phyloP scores from a whole-genome alignment of 2,329 filamentous ascomycete species.

The Hypoxylon rubiginosum region DNA sequence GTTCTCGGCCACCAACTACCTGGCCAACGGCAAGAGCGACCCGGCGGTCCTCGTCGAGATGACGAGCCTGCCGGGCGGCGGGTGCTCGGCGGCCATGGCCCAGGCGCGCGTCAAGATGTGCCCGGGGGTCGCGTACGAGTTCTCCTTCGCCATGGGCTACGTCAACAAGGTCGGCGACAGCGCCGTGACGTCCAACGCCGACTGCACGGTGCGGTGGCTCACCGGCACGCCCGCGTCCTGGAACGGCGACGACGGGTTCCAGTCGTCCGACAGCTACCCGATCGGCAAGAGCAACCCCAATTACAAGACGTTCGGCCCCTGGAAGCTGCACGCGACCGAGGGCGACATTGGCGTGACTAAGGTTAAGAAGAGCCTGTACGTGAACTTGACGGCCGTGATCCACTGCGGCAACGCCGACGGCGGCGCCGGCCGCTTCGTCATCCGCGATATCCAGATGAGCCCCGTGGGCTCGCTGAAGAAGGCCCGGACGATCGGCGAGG shows the following conservation, averaged over 20 bases:
- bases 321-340: constrained; percentile 16
- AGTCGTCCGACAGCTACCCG: constrained; percentile 14
- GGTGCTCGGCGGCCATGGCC: constrained; percentile 21
- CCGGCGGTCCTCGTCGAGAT: constrained; percentile 16
- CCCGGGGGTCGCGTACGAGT: constrained; percentile 19
- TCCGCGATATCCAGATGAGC: constrained; percentile 15
- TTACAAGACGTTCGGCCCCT: constrained; percentile 28
- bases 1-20: constrained; percentile 17
- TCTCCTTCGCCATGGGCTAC: constrained; percentile 26
- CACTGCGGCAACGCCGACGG: constrained; percentile 13
- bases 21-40: constrained; percentile 19
- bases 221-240: constrained; percentile 14
- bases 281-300: constrained; percentile 20
- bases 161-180: constrained; percentile 24
- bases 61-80: constrained; percentile 16
- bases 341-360: constrained; percentile 14
- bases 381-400: constrained; percentile 20
- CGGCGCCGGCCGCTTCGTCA: constrained; percentile 15
- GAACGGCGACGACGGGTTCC: constrained; percentile 18
- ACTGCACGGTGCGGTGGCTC: constrained; percentile 24
- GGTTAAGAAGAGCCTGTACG: constrained; percentile 18
- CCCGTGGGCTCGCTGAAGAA: constrained; percentile 12
- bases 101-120: constrained; percentile 27
- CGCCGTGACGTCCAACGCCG: constrained; percentile 15
- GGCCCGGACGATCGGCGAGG: constrained; percentile 3